Conservation (phyloP, 2,329 filamentous ascomycete genomes). For the Ophiostoma novo-ulmi region DNA sequence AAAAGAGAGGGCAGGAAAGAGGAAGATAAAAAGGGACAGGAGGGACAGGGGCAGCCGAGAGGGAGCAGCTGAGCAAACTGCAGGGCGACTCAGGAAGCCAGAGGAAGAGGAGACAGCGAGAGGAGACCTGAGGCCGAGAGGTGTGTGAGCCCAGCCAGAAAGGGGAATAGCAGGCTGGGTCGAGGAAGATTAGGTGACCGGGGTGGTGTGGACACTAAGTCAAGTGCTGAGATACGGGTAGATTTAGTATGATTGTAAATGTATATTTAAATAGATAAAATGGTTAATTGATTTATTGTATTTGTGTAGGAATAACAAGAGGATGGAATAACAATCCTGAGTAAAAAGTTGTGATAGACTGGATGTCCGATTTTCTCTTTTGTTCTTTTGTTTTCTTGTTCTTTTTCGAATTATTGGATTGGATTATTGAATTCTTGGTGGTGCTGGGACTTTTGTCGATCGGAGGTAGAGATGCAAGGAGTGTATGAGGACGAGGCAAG, state of each 20-base stretch:
- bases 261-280: neutral
- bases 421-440: neutral
- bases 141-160: conserved; percentile 18
- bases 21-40: conserved; percentile 16
- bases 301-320: neutral
- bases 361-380: neutral
- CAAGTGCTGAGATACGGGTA: conserved; percentile 18
- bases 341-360: neutral
- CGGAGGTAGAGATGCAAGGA: conserved; percentile 4
- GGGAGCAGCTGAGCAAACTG: conserved; percentile 9
- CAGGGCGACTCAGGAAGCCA: neutral
- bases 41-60: conserved; percentile 11
- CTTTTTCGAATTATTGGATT: neutral
- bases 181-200: conserved; percentile 23
- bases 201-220: conserved; percentile 23
- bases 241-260: neutral
- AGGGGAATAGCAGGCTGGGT: conserved; percentile 21
- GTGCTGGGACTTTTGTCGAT: neutral
- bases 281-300: neutral
- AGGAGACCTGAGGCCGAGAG: neutral
- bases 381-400: conserved; percentile 5
- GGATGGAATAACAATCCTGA: neutral
- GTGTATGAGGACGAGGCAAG: neutral
- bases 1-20: conserved; percentile 11
- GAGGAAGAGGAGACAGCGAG: neutral